Evolutionary conservation across 2,329 filamentous ascomycete species (phyloP), one percentile per base, ranked within the genome.

Genomic region (Ascochyta koolunga): DNA sequence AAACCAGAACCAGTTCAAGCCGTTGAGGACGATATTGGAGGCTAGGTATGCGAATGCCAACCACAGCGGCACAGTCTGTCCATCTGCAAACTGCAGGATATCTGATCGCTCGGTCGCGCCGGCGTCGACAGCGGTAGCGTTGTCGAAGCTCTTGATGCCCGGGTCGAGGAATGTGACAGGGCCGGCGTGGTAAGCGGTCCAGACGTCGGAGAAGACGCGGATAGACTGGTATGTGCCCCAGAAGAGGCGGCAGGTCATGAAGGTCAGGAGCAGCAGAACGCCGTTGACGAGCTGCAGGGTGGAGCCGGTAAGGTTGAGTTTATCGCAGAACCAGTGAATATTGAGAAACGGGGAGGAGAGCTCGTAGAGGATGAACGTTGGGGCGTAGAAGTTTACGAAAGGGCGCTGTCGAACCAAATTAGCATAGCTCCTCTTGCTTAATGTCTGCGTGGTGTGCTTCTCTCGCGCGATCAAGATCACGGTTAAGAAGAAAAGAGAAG

Each of bases 241-340:
- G 53, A 91, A 77, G 10, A 96, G 81, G 52, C 90, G 89, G 72
- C 87, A 89, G 59, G 80, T 83, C 77, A 93, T 92, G 76, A 95
- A 95, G 41, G 84, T 90, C 60, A 79, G 74, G 46, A 93, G 84
- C 3, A 95, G 84, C 51, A 84, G 68, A 57, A 92, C 80, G 64
- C 90, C 90, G 67, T 95, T 95, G 75, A 90, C 86, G 24, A 93
- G 82, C 77, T 95, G 91, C 21, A 85, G 75, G 47, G 80, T 81
- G 18, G 87, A 86, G 31, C 91, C 91, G 0, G 91, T 95, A 81
- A 91, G 86, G 67, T 86, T 83, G 54, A 93, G 79, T 79, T 96
- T 96, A 77, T 96, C 91, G 76, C 89, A 90, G 79, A 95, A 95
- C 91, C 91, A 96, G 79, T 96, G 91, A 70, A 93, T 84, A 72